Evolutionary conservation across 768 basidiomycete genomes (phyloP), one percentile per base, ranked within the genome.

Genomic region (Pleurotus ostreatus): DNA sequence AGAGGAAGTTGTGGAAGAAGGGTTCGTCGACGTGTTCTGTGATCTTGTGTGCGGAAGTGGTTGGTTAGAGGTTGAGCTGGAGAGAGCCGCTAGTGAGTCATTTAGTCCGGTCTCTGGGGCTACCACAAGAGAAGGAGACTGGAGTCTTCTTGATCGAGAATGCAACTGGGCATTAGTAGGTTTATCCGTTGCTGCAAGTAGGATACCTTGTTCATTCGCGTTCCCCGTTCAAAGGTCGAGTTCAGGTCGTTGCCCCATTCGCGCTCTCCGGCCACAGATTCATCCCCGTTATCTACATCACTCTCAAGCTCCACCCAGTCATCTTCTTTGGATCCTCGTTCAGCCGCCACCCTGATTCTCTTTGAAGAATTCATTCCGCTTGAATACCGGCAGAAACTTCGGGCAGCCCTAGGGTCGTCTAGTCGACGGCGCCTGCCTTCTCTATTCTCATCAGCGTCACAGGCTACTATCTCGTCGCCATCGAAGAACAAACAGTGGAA

Each of bases 351-450:
- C 0, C 81, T 92, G 47, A 80, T 97, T 52, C 72, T 98, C 5
- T 95, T 93, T 60, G 94, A 99, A 70, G 97, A 98, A 69, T 90
- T 92, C 55, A 93, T 99, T 2, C 96, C 95, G 0, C 72, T 82
- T 39, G 94, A 94, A 66, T 94, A 93, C 63, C 78, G 90, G 3
- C 84, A 89, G 45, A 86, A 91, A 61, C 78, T 95, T 5, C 82
- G 83, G 5, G 74, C 78, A 13, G 76, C 80, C 2, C 22, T 53
- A 25, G 51, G 51, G 16, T 73, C 78, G 0, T 74, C 73, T 6
- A 73, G 70, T 15, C 78, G 84, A 13, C 76, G 80, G n/a, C 83
- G 85, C 6, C 70, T 91, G n/a, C 86, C 86, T 2, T 85, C 85
- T 13, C 71, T 88, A 39, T 89, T 91, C 60, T 77, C 83, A 9